Evolutionary conservation across 164 flowering plant species (phyloP), one percentile per base, ranked within the genome.

Genomic region (Taxillus chinensis): DNA sequence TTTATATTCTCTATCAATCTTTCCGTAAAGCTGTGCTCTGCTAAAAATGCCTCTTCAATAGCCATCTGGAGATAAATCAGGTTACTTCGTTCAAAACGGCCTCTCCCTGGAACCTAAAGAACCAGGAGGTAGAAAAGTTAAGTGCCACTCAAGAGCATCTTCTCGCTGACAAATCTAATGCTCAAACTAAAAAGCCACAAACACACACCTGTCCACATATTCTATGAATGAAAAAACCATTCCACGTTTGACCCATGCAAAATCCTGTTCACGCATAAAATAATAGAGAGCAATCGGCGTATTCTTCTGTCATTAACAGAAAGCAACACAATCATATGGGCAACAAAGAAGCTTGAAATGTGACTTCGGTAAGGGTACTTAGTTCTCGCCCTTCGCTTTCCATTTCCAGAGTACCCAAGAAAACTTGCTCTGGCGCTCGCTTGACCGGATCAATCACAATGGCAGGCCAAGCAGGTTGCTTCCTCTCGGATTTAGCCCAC

Each of bases 381-480:
- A 27, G 27, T 37, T 16, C 72, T 74, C 74, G 89, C 98, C 93
- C 96, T 83, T 68, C 80, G 80, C 67, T 79, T 77, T 64, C 86
- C 89, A 60, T 76, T 81, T 63, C 75, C 86, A 14, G 92, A 81
- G 70, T 85, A 81, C 3, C 99, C 99, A 70, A 86, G 89, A 67
- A 87, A 66, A 91, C 95, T 11, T 74, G 68, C 64, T 79, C 83
- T 13, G 98, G 98, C 38, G 96, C 98, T 74, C 89, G 86, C 45
- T 74, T 55, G 70, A 87, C 63, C 8, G 99, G 98, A 73, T 95
- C 96, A 70, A 95, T 87, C 12, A 95, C 96, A 66, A 83, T 75
- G 38, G 96, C 99, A 14, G 99, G 99, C 99, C 97, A 91, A 57
- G 83, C 84, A 5, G 96, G 96, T 61, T 74, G 80, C n/a, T 73